phyloP scores from a whole-genome alignment of 2,329 filamentous ascomycete species.

The Raffaelea ambrosiae region DNA sequence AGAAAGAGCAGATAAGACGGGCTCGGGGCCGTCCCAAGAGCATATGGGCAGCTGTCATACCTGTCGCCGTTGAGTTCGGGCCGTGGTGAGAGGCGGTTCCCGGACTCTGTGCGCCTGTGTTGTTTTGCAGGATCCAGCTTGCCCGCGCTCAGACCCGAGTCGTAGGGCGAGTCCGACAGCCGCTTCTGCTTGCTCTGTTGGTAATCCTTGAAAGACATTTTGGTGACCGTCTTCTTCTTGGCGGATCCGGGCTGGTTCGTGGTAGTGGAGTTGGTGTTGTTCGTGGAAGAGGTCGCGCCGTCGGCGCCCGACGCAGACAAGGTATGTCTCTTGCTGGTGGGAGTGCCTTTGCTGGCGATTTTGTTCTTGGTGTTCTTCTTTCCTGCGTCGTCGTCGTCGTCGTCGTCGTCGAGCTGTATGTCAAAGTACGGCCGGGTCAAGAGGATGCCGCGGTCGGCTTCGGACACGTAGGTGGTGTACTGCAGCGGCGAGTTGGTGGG shows the following conservation, averaged over 20 bases:
- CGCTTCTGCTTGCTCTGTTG: constrained; percentile 41
- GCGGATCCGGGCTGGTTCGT: constrained; percentile 9
- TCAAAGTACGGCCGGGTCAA: constrained; percentile 49
- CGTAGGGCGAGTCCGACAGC: constrained; percentile 26
- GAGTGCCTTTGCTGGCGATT: background rate
- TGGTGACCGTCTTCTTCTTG: constrained; percentile 27
- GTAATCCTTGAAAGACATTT: constrained; percentile 51
- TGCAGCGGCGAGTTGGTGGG: constrained; percentile 38
- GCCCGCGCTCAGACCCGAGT: no score
- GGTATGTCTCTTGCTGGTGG: background rate
- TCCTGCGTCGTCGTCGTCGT: background rate
- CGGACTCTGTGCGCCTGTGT: constrained; percentile 1
- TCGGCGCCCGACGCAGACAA: no score
- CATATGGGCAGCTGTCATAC: constrained; percentile 14
- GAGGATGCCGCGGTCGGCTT: constrained; percentile 49
- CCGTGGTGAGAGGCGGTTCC: constrained; percentile 8
- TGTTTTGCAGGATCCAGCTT: constrained; percentile 8
- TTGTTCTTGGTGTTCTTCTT: constrained; percentile 9
- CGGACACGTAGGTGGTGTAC: constrained; percentile 49
- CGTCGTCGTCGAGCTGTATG: constrained; percentile 41
- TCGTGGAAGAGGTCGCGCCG: no score
- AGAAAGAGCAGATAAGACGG: background rate
- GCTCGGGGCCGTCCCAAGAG: no score
- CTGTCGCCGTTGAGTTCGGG: constrained; percentile 20
- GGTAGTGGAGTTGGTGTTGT: constrained; percentile 11